phyloP scores from a whole-genome alignment of 176 grass and related monocot species.

The Oryza meyeriana region DNA sequence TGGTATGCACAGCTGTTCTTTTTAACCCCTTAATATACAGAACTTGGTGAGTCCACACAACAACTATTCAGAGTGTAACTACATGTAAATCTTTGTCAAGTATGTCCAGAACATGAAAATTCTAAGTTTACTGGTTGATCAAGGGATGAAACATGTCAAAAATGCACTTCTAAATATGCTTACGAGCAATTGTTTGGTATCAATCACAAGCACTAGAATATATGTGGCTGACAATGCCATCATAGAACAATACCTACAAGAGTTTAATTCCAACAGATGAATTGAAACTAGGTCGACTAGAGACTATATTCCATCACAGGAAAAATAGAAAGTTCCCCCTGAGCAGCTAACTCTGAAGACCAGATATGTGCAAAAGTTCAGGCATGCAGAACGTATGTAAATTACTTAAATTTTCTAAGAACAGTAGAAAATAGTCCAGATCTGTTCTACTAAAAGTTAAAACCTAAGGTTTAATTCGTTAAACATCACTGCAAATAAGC shows the following conservation, averaged over 20 bases:
- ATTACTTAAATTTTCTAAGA: not conserved
- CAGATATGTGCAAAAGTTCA: not conserved
- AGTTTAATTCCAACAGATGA: not conserved
- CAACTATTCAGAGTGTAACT: constrained; percentile 19
- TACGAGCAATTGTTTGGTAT: not conserved
- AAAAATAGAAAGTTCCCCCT: not conserved
- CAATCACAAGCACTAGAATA: not conserved
- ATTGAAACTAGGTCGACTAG: not conserved
- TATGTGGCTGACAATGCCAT: not conserved
- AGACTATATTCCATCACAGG: not conserved
- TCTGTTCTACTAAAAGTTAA: not conserved
- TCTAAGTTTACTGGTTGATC: not conserved
- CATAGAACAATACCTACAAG: not conserved
- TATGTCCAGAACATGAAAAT: not conserved
- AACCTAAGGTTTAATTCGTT: not conserved
- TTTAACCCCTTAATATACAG: not conserved
- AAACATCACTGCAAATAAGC: not conserved
- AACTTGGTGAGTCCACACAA: not conserved
- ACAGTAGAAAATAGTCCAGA: not conserved
- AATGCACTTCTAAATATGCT: not conserved
- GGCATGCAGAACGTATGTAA: not conserved
- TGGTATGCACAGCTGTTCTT: not conserved
- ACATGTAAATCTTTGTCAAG: not conserved
- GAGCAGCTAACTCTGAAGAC: not conserved
- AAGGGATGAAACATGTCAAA: not conserved